phyloP scores from a whole-genome alignment of 2,329 filamentous ascomycete species.

The Neodidymelliopsis sp. region DNA sequence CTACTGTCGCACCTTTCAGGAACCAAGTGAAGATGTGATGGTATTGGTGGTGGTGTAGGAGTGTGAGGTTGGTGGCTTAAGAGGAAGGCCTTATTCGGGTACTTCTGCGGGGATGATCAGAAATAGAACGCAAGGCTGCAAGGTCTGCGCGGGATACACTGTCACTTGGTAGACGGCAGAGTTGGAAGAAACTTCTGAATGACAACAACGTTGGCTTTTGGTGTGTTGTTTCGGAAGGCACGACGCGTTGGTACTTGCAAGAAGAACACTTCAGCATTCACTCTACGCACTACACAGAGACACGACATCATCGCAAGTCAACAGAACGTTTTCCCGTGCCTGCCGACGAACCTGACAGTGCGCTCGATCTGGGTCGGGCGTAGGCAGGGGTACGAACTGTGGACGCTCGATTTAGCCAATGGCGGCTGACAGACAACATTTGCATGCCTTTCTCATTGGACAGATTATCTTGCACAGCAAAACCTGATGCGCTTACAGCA shows the following conservation, averaged over 20 bases:
- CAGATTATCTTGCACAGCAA: conserved; percentile 6
- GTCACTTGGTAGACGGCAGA: not conserved
- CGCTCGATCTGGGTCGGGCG: not conserved
- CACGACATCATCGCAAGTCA: not conserved
- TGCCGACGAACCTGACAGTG: conserved; percentile 7
- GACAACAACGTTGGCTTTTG: not conserved
- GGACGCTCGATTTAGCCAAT: conserved; percentile 14
- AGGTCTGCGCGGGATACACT: not conserved
- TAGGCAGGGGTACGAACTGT: conserved; percentile 13
- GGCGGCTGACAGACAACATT: conserved; percentile 2
- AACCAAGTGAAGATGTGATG: conserved; percentile 1
- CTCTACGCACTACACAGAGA: not conserved
- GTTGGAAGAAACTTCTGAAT: not conserved
- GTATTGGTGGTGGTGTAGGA: conserved; percentile 1
- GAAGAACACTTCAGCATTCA: not conserved
- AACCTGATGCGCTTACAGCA: conserved; percentile 9
- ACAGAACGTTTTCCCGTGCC: not conserved
- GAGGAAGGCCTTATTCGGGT: conserved; percentile 14
- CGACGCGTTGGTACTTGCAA: not conserved
- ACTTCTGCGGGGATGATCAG: conserved; percentile 13
- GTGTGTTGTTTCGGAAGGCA: not conserved
- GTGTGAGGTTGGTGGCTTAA: conserved; percentile 6
- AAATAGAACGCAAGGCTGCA: conserved; percentile 14
- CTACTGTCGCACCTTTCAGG: conserved; percentile 9
- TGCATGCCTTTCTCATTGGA: conserved; percentile 4